Evolutionary conservation across 164 flowering plant genomes (phyloP).

Genomic region (Chloranthus sessilifolius): DNA sequence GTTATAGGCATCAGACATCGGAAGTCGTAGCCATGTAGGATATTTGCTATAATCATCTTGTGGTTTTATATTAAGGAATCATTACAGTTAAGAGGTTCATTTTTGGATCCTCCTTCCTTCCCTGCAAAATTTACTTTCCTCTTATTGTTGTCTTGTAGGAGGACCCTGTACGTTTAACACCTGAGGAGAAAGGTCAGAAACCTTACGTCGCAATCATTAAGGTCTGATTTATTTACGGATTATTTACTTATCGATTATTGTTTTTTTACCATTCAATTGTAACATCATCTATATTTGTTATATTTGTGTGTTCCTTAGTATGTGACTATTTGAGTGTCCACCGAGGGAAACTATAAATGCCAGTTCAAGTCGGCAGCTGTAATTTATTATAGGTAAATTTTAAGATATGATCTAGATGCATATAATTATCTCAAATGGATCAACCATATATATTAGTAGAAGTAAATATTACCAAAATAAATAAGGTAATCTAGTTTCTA

Average conservation of each 20-base stretch:
- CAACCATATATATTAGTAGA: too few relatives aligned
- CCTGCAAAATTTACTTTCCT: neutral
- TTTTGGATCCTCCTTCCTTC: neutral
- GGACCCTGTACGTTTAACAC: slow-evolving; percentile 77
- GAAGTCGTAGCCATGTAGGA: neutral
- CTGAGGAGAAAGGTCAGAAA: slow-evolving; percentile 64
- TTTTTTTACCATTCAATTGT: slow-evolving; percentile 1
- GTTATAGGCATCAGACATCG: neutral
- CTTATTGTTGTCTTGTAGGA: slow-evolving; percentile 44
- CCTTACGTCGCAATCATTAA: slow-evolving; percentile 97
- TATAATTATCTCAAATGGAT: too few relatives aligned
- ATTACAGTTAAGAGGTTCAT: neutral
- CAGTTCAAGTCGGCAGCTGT: too few relatives aligned
- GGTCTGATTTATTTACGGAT: slow-evolving; percentile 25
- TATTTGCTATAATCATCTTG: neutral
- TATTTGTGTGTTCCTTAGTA: neutral
- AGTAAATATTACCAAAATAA: too few relatives aligned
- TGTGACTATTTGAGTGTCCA: neutral
- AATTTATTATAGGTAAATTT: too few relatives aligned
- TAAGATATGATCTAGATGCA: too few relatives aligned
- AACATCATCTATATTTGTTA: neutral
- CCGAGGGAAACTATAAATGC: too few relatives aligned
- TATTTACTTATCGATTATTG: neutral
- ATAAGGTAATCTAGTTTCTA: too few relatives aligned
- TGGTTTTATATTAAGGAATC: slow-evolving; percentile 2